Evolutionary conservation across 2,329 filamentous ascomycete genomes (phyloP).

Genomic region (Furcasterigmium sp.): DNA sequence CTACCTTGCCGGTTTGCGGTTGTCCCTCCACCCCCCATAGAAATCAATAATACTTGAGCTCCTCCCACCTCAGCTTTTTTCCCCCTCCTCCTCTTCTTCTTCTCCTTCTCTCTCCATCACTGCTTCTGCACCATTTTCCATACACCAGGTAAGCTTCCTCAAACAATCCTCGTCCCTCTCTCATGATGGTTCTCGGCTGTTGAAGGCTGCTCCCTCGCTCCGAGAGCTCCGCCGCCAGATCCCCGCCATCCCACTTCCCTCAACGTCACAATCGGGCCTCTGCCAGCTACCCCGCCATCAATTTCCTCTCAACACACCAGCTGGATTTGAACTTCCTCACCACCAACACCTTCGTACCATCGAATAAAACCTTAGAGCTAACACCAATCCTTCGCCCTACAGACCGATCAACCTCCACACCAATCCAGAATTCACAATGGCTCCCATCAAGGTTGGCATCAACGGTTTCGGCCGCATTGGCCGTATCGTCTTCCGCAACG

Average conservation of each 20-base stretch:
- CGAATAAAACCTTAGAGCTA: neutral
- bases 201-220: neutral
- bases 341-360: neutral
- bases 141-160: neutral
- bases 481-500: constrained; percentile 98
- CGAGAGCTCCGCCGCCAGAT: neutral
- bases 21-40: too few species aligned
- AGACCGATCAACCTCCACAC: constrained; percentile 2
- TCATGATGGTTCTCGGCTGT: too few species aligned
- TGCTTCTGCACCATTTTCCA: neutral
- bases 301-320: neutral
- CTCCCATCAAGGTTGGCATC: constrained; percentile 79
- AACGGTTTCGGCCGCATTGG: constrained; percentile 99
- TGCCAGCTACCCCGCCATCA: neutral
- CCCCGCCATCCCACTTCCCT: neutral
- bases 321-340: neutral
- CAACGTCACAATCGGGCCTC: neutral
- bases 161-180: neutral
- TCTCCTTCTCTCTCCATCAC: neutral
- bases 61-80: neutral
- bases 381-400: neutral
- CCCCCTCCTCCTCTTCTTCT: neutral
- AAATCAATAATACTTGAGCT: neutral
- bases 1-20: too few species aligned
- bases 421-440: constrained; percentile 25